phyloP scores from a whole-genome alignment of 805 yeast genomes.

The Blastobotrys parvus region DNA sequence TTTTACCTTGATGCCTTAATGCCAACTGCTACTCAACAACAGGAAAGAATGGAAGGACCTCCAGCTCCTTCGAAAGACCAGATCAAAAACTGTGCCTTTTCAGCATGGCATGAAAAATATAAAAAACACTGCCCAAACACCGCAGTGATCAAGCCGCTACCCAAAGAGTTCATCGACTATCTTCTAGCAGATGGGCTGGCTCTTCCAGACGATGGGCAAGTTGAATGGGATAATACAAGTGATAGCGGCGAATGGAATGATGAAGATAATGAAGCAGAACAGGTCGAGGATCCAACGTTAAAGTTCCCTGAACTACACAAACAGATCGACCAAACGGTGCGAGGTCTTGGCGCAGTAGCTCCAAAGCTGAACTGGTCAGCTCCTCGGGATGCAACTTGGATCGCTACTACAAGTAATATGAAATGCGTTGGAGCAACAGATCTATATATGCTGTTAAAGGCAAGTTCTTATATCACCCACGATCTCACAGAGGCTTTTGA shows the following conservation, averaged over 20 bases:
- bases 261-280: slow-evolving; percentile 19
- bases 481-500: slow-evolving; percentile 72
- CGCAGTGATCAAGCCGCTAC: slow-evolving; percentile 48
- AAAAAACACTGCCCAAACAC: slow-evolving; percentile 42
- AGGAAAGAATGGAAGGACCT: background rate
- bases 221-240: slow-evolving; percentile 70
- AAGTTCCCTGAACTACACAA: slow-evolving; percentile 56
- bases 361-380: slow-evolving; percentile 97
- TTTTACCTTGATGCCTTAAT: background rate
- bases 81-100: slow-evolving; percentile 44
- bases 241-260: slow-evolving; percentile 29
- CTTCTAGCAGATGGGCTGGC: slow-evolving; percentile 59
- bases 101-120: slow-evolving; percentile 53
- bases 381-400: slow-evolving; percentile 94
- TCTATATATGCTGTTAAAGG: slow-evolving; percentile 68
- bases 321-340: slow-evolving; percentile 39
- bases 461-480: slow-evolving; percentile 81
- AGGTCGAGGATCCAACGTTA: slow-evolving; percentile 35
- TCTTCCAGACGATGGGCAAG: slow-evolving; percentile 41
- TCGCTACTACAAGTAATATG: slow-evolving; percentile 66
- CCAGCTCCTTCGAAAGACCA: slow-evolving; percentile 22
- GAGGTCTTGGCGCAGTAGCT: slow-evolving; percentile 48
- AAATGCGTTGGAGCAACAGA: slow-evolving; percentile 67
- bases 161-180: slow-evolving; percentile 50
- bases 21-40: background rate